A percentile compares a stretch with the other conserved stretches of the same genome.
Conservation (phyloP, 345 rosid species). For the Citrus mangshanensis region DNA sequence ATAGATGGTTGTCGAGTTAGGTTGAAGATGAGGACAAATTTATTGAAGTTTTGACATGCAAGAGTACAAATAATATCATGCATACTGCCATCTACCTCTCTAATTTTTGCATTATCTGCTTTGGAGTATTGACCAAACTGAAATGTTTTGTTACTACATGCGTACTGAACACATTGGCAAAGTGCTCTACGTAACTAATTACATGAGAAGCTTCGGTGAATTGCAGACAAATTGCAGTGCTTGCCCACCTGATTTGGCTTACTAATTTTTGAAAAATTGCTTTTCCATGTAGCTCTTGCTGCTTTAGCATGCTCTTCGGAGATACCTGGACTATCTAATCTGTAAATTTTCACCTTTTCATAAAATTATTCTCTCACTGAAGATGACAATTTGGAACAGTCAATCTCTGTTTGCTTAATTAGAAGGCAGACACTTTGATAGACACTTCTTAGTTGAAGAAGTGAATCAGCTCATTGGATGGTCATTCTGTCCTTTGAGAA, state of each 20-base stretch:
- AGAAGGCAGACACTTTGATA: neutral
- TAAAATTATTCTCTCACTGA: neutral
- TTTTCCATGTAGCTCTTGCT: neutral
- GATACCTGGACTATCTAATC: conserved; percentile 5
- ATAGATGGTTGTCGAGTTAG: no score
- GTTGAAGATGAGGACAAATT: no score
- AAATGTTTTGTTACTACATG: conserved; percentile 18
- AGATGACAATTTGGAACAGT: conserved; percentile 31
- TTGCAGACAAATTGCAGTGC: conserved; percentile 1
- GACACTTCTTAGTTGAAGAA: conserved; percentile 29
- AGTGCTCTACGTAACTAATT: conserved; percentile 19
- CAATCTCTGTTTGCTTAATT: conserved; percentile 14
- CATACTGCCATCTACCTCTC: neutral
- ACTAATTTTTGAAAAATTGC: neutral
- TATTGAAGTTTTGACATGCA: neutral
- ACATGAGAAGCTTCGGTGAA: conserved; percentile 11
- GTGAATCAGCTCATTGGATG: conserved; percentile 23
- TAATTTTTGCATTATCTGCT: neutral
- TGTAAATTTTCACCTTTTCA: neutral
- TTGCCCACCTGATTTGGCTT: neutral
- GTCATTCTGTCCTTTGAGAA: conserved; percentile 13
- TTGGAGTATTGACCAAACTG: neutral
- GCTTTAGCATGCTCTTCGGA: neutral
- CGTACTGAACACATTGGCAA: conserved; percentile 20
- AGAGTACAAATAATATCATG: neutral